Evolutionary conservation across 352 stramenopile species (phyloP), one percentile per base, ranked within the genome.

Genomic region (Pilasporangium apinafurcum): DNA sequence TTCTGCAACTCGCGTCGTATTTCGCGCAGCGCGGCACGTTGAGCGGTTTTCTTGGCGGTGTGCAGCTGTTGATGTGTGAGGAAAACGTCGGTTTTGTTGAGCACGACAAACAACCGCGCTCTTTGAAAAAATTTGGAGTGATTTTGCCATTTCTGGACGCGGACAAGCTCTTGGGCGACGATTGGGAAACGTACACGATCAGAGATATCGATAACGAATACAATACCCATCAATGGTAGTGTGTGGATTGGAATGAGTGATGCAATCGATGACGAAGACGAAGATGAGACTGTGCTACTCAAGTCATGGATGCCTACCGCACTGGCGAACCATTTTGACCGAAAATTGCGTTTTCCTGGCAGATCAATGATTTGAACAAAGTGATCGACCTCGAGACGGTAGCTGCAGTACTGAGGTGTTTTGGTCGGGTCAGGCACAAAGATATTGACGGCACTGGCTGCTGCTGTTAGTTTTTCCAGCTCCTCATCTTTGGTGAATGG

Each of bases 11-110:
- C 61, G 35, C 61, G 58, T n/a, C 68, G 58, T 18, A 65, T 51
- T n/a, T 51, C 51, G 0, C 57, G 61, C 41, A 72, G 37, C 4
- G 55, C 58, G 3, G 47, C 42, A 22, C 62, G 59, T 22, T 68
- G 61, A 13, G 25, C 43, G 8, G 35, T 36, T 8, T 38, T 56
- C 14, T 35, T 52, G 18, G 47, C 33, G 13, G 51, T 46, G 28
- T 67, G 56, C 38, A 66, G 53, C 10, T 48, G 47, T 28, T 62
- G 42, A 38, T 12, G 26, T 24, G 59, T 44, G 12, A 68, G 16
- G 12, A 61, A 56, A 14, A 50, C 35, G 39, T 85, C 72, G 1
- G 47, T 62, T 56, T 86, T 86, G 58, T 86, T 86, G 27, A 86
- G 44, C 13, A 86, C 21, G 2, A 83, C 37, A 30, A 81, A 66